Base-by-base conservation (phyloP, 768 basidiomycete genomes). In the Strobilomyces confusus region DNA sequence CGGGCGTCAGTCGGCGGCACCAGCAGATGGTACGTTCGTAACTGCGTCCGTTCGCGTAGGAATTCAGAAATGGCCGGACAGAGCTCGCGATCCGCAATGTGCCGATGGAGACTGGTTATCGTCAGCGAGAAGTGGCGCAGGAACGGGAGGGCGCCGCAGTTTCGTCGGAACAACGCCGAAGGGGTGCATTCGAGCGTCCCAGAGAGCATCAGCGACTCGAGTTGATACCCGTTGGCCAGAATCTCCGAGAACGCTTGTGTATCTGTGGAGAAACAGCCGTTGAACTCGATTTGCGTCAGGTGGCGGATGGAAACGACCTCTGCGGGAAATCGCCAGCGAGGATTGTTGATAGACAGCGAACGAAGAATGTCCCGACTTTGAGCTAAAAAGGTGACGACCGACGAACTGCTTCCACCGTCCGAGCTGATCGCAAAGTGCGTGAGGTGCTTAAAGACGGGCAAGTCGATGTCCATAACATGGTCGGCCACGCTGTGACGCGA, bases 41-140 rank as follows among this genome's bases (percentile, higher is more conserved):
- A 68, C 37, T 78, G 68, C 20, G 66, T 67, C 41, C 84, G 73
- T 9, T 78, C 80, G 14, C 83, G 77, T 32, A 89, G 69, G 63
- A 88, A 87, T 29, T 82, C 84, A 5, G 81, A 76, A 40, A 89
- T 75, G 9, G 87, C 77, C 2, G 84, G 84, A 71, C 88, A 86
- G 4, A 89, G 72, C 60, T 86, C 86, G 14, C 77, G 72, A 60
- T 88, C 86, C 3, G 62, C 54, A 14, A 76, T 67, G 19, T 79
- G 70, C 46, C 77, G 72, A 13, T 73, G 70, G 3, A 81, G 62
- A 3, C 63, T 66, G n/a, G 69, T 64, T 17, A 82, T 74, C 13
- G 73, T 73, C 58, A 89, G 77, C 2, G 80, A 73, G 62, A 89
- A 87, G 63, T 86, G 79, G 3, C 78, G 77, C 6, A 89, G 76